Percentiles rank a stretch among this genome's conserved stretches.
These are phyloP conservation scores for Rhizophlyctis rosea DNA, from an alignment of 192 early-diverging fungal species.

Conservation along the genomic window DNA sequence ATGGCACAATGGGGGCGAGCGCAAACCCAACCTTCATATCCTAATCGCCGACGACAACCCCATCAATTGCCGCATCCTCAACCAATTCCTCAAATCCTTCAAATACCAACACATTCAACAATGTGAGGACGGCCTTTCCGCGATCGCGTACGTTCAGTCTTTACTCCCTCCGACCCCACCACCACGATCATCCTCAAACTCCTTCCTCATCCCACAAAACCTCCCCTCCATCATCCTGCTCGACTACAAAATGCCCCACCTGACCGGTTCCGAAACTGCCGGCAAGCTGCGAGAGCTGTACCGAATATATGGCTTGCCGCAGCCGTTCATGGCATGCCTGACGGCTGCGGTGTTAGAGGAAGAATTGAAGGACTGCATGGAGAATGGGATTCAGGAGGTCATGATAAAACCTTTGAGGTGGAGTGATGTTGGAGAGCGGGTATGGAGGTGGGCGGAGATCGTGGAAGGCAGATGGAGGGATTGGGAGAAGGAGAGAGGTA, in stretches of 20 bases:
- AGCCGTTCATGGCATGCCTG: neutral
- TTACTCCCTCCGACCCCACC: neutral
- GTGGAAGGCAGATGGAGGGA: neutral
- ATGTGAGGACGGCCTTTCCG: neutral
- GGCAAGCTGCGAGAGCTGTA: neutral
- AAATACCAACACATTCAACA: neutral
- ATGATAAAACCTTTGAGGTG: neutral
- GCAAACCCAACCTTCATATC: neutral
- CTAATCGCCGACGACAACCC: conserved; percentile 1
- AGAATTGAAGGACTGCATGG: neutral
- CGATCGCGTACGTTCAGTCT: neutral
- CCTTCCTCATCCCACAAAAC: no score
- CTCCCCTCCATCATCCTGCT: neutral
- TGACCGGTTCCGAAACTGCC: neutral
- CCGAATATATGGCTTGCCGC: neutral
- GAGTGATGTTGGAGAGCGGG: neutral
- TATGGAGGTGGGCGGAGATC: neutral
- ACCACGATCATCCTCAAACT: no score
- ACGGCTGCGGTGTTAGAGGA: neutral
- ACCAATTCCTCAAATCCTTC: conserved; percentile 1
- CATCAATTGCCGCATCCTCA: conserved; percentile 3
- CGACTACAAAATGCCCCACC: neutral
- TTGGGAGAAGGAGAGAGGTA: no score
- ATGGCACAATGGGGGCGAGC: neutral
- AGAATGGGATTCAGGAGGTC: neutral